Percentiles rank a stretch among this genome's conserved stretches.
These are phyloP conservation scores for Zygosaccharomyces siamensis DNA, from an alignment of 805 yeast species.

Conservation along the genomic window DNA sequence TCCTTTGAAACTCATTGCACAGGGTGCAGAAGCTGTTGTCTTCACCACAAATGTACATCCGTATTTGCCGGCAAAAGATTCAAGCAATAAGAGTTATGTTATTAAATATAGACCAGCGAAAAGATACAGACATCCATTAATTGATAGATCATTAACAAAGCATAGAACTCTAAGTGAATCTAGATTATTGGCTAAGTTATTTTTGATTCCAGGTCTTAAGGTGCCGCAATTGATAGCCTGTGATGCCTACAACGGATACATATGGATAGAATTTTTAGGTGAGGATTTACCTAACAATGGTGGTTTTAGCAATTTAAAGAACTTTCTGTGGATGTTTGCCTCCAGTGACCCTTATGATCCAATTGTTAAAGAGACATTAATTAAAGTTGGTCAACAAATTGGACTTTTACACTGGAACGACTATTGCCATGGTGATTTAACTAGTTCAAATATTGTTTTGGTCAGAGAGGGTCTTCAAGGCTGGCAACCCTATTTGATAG, in stretches of 20 bases:
- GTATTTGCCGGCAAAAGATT: conserved; percentile 41
- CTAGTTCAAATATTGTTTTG: conserved; percentile 80
- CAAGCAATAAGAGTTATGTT: conserved; percentile 42
- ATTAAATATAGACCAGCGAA: conserved; percentile 86
- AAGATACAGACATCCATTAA: conserved; percentile 79
- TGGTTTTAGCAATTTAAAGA: conserved; percentile 58
- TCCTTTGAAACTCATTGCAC: conserved; percentile 57
- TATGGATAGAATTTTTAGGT: conserved; percentile 85
- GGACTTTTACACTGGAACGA: conserved; percentile 71
- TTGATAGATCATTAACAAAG: conserved; percentile 72
- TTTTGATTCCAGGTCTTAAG: conserved; percentile 43
- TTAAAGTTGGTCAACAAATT: conserved; percentile 58
- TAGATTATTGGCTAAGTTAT: conserved; percentile 59
- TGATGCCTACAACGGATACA: conserved; percentile 73
- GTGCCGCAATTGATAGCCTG: conserved; percentile 72
- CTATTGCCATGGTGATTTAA: conserved; percentile 89
- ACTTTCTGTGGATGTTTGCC: conserved; percentile 59
- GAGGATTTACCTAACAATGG: conserved; percentile 46
- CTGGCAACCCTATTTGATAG: conserved; percentile 63
- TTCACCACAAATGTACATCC: conserved; percentile 64
- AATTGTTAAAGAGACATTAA: conserved; percentile 43
- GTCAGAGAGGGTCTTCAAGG: conserved; percentile 21
- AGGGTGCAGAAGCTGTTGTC: conserved; percentile 89
- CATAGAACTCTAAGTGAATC: conserved; percentile 83
- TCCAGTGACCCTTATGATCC: conserved; percentile 31